phyloP scores from a whole-genome alignment of 2,329 filamentous ascomycete genomes.

The Podosphaera fusca region DNA sequence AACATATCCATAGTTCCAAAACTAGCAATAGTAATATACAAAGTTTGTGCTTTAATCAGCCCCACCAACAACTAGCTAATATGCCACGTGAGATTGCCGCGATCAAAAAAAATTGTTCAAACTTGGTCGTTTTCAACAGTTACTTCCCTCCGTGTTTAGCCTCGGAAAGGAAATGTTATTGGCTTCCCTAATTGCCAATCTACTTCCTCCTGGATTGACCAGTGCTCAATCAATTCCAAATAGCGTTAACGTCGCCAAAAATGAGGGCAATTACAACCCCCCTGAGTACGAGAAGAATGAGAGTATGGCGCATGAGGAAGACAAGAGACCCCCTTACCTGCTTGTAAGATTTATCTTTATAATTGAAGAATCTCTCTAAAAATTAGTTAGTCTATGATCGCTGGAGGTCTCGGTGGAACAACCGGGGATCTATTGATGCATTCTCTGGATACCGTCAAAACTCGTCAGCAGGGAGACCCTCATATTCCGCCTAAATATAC shows the following conservation, averaged over 20 bases:
- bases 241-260: constrained; percentile 16
- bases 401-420: constrained; percentile 76
- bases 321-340: constrained; percentile 36
- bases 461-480: constrained; percentile 86
- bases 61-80: not conserved
- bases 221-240: constrained; percentile 8
- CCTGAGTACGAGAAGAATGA: constrained; percentile 18
- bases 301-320: constrained; percentile 17
- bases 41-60: not conserved
- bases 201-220: constrained; percentile 24
- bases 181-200: constrained; percentile 27
- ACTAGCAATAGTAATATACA: too few species aligned
- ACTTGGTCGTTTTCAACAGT: too few species aligned
- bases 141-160: not conserved
- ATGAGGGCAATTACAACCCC: constrained; percentile 12
- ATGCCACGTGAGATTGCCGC: not conserved
- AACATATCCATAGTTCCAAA: too few species aligned
- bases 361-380: constrained; percentile 4
- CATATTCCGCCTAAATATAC: constrained; percentile 83
- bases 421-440: constrained; percentile 97
- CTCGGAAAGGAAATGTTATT: constrained; percentile 29
- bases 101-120: not conserved
- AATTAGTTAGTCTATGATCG: constrained; percentile 58
- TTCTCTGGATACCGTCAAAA: constrained; percentile 95
- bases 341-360: constrained; percentile 26